Conservation (phyloP, 768 basidiomycete species). For the Coprinellus micaceus region DNA sequence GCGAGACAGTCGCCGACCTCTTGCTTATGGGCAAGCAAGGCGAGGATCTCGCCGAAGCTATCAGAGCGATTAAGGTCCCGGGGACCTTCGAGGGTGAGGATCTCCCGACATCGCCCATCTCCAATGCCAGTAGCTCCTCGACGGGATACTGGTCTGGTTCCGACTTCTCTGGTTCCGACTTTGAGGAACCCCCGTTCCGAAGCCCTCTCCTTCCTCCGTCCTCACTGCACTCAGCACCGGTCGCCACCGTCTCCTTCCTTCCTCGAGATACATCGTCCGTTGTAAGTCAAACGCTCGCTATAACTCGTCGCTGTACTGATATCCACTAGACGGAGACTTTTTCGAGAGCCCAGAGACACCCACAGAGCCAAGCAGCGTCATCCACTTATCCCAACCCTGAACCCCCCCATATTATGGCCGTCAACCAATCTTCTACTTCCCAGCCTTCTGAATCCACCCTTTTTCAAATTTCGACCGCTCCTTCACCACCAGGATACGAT, state of each 20-base stretch:
- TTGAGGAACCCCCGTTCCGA: constrained; percentile 20
- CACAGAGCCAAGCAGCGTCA: not conserved
- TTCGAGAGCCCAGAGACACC: not conserved
- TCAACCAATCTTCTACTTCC: not conserved
- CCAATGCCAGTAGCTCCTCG: not conserved
- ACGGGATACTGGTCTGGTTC: too few species aligned
- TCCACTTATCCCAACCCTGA: not conserved
- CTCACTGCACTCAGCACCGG: too few species aligned
- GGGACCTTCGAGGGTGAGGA: not conserved
- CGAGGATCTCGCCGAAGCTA: constrained; percentile 42
- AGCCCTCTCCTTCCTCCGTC: constrained; percentile 28
- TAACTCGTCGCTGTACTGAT: not conserved
- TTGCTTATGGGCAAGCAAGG: constrained; percentile 50
- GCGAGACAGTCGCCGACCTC: constrained; percentile 46
- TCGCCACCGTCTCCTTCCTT: too few species aligned
- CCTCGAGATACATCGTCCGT: too few species aligned
- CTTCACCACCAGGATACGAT: not conserved
- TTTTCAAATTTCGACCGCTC: not conserved
- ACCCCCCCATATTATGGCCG: not conserved
- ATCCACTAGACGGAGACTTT: not conserved
- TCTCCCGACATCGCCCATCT: not conserved
- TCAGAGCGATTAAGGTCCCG: constrained; percentile 39
- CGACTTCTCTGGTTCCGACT: too few species aligned
- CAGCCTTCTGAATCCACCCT: not conserved
- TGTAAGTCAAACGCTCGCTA: not conserved